Conservation (phyloP, 495 filamentous ascomycete species). For the Talaromyces wortmannii region DNA sequence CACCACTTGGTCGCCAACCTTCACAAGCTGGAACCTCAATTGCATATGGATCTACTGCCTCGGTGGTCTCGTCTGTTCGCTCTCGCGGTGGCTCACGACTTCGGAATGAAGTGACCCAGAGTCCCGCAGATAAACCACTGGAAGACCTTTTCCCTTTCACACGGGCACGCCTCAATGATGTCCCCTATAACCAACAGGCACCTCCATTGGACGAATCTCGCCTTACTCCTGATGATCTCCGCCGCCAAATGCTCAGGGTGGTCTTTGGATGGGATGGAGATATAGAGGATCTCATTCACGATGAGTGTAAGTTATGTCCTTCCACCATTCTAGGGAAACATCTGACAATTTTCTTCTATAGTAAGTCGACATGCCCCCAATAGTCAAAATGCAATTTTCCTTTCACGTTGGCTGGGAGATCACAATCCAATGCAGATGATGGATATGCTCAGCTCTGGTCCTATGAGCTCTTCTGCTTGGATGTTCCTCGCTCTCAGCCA, state of each 20-base stretch:
- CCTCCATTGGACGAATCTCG: constrained; percentile 49
- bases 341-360: constrained; percentile 7
- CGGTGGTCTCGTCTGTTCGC: constrained; percentile 57
- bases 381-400: constrained; percentile 68
- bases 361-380: constrained; percentile 64
- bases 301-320: constrained; percentile 57
- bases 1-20: constrained; percentile 25
- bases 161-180: constrained; percentile 67
- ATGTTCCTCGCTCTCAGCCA: constrained; percentile 91
- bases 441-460: constrained; percentile 63
- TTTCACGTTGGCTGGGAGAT: constrained; percentile 90
- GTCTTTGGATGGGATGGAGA: constrained; percentile 96
- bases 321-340: background rate
- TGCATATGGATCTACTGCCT: constrained; percentile 45
- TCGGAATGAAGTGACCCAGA: constrained; percentile 70
- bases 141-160: constrained; percentile 61
- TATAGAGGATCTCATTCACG: constrained; percentile 72
- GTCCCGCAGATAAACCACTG: constrained; percentile 50
- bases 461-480: constrained; percentile 88
- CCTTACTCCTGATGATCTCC: constrained; percentile 76
- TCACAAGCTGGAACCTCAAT: constrained; percentile 28
- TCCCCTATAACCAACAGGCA: constrained; percentile 65
- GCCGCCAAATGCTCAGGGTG: constrained; percentile 84
- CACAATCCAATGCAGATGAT: constrained; percentile 75
- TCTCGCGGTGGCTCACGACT: constrained; percentile 64